These are phyloP conservation scores for Sphaerulina musiva DNA, from an alignment of 2,329 filamentous ascomycete genomes.

Conservation along the genomic window DNA sequence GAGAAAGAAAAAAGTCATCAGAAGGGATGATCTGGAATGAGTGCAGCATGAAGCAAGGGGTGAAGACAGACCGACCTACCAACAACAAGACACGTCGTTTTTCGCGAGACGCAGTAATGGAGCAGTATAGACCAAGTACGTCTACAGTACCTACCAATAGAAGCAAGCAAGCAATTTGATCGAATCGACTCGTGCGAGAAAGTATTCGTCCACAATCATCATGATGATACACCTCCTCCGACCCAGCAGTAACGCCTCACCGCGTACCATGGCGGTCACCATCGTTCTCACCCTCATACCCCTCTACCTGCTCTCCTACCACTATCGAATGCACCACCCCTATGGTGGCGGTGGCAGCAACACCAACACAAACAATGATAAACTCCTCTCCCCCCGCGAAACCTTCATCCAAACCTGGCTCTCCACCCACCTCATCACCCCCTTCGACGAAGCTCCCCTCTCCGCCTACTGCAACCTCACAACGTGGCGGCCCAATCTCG, in stretches of 20 bases:
- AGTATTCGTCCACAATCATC: background rate
- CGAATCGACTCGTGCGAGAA: background rate
- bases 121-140: too few relatives aligned
- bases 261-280: background rate
- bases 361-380: too few relatives aligned
- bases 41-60: constrained; percentile 4
- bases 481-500: constrained; percentile 38
- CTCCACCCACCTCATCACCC: constrained; percentile 19
- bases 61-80: background rate
- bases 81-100: background rate
- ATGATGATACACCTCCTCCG: background rate
- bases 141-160: too few relatives aligned
- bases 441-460: constrained; percentile 24
- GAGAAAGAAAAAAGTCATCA: background rate
- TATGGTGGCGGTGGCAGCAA: constrained; percentile 7
- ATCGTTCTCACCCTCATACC: constrained; percentile 17
- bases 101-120: background rate
- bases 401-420: constrained; percentile 27
- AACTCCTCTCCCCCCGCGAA: constrained; percentile 1
- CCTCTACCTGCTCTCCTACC: constrained; percentile 23
- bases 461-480: constrained; percentile 30
- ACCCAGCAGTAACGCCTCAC: background rate
- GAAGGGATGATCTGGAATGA: background rate
- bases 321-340: constrained; percentile 16
- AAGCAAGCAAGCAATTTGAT: background rate